These are phyloP conservation scores for Aspergillus avenaceus DNA, from an alignment of 495 filamentous ascomycete genomes.

Conservation along the genomic window DNA sequence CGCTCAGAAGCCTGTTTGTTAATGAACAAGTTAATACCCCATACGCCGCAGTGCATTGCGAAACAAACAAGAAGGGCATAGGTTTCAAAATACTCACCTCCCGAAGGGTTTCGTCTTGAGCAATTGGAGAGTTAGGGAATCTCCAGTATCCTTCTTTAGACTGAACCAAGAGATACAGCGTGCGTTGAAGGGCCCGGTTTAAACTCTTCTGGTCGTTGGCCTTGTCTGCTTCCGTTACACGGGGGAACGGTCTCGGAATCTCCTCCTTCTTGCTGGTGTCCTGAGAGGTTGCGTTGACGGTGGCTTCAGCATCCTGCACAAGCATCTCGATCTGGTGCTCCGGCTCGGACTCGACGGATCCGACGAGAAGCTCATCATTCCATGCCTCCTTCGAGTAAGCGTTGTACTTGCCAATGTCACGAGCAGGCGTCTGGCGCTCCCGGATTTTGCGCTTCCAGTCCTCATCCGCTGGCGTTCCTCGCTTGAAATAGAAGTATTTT, in stretches of 20 bases:
- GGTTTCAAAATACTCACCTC: conserved; percentile 54
- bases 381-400: conserved; percentile 73
- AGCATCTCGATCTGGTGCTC: conserved; percentile 61
- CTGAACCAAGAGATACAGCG: conserved; percentile 81
- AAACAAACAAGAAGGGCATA: background rate
- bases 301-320: conserved; percentile 70
- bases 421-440: conserved; percentile 68
- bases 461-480: conserved; percentile 73
- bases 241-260: conserved; percentile 64
- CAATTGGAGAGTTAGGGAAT: conserved; percentile 67
- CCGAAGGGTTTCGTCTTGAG: conserved; percentile 69
- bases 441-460: conserved; percentile 88
- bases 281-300: conserved; percentile 59
- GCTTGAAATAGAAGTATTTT: conserved; percentile 93
- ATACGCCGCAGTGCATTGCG: background rate
- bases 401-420: conserved; percentile 84
- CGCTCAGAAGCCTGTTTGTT: conserved; percentile 69
- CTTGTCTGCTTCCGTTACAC: conserved; percentile 77
- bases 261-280: conserved; percentile 60
- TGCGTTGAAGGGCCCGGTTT: conserved; percentile 69
- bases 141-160: conserved; percentile 66
- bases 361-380: conserved; percentile 89
- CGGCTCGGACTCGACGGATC: conserved; percentile 55
- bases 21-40: background rate
- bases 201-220: conserved; percentile 69